phyloP scores from a whole-genome alignment of 2,329 filamentous ascomycete genomes.

The Salinomyces thailandicus region DNA sequence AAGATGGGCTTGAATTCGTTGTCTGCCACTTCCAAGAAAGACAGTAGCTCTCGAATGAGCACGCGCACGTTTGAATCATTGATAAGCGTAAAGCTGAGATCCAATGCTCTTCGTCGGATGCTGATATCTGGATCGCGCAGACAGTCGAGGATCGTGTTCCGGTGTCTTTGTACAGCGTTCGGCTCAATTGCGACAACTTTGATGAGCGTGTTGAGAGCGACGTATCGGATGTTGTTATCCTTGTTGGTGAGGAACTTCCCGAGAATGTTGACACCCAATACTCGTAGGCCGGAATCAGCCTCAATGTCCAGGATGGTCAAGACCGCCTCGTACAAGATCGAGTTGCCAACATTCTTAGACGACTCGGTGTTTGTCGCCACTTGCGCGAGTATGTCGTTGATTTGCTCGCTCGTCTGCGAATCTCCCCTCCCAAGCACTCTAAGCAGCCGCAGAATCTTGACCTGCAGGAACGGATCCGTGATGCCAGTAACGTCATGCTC shows the following conservation, averaged over 20 bases:
- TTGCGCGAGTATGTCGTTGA: slow-evolving; percentile 88
- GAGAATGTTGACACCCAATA: slow-evolving; percentile 93
- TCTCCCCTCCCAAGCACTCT: slow-evolving; percentile 82
- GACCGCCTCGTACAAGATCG: slow-evolving; percentile 94
- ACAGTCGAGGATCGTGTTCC: slow-evolving; percentile 96
- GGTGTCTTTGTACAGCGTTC: slow-evolving; percentile 90
- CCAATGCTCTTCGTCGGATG: slow-evolving; percentile 86
- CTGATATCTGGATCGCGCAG: slow-evolving; percentile 95
- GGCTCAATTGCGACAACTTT: slow-evolving; percentile 97
- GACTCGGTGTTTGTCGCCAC: slow-evolving; percentile 97
- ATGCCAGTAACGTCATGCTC: slow-evolving; percentile 98
- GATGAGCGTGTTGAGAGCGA: slow-evolving; percentile 91
- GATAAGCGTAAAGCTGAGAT: slow-evolving; percentile 95
- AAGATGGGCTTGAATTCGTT: slow-evolving; percentile 98
- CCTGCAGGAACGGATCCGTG: slow-evolving; percentile 93
- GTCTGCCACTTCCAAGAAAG: slow-evolving; percentile 92
- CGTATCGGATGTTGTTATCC: slow-evolving; percentile 98
- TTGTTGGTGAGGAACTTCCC: slow-evolving; percentile 98
- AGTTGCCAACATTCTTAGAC: slow-evolving; percentile 96
- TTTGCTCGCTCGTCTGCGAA: slow-evolving; percentile 80
- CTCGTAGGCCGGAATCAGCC: slow-evolving; percentile 85
- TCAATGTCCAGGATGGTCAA: slow-evolving; percentile 96
- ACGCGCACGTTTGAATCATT: slow-evolving; percentile 94
- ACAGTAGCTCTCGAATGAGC: slow-evolving; percentile 81
- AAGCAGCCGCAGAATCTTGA: slow-evolving; percentile 83